Conservation (phyloP, 371 early-diverging fungal species). For the Chytridiales sp. region DNA sequence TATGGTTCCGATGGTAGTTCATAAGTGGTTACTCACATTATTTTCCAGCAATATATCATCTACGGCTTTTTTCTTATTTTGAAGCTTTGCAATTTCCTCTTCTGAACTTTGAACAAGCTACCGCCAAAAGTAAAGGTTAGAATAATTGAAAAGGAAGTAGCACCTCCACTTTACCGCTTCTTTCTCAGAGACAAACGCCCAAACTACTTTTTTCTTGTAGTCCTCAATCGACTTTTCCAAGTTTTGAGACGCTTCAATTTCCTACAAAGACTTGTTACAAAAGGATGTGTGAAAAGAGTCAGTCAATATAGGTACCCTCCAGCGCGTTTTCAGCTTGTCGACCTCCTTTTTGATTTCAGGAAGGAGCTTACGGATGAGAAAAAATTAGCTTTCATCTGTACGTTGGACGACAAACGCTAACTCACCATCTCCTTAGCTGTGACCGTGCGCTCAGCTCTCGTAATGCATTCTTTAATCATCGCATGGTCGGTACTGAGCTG, state of each 20-base stretch:
- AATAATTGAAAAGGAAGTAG: not conserved
- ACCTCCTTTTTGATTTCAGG: slow-evolving; percentile 46
- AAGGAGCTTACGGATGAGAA: slow-evolving; percentile 39
- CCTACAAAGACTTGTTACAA: slow-evolving; percentile 28
- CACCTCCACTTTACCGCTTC: slow-evolving; percentile 46
- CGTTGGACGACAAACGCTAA: not conserved
- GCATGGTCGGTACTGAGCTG: slow-evolving; percentile 75
- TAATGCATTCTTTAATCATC: slow-evolving; percentile 65
- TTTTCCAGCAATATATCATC: slow-evolving; percentile 19
- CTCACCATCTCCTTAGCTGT: slow-evolving; percentile 54
- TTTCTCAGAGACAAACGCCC: slow-evolving; percentile 68
- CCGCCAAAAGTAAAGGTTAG: not conserved
- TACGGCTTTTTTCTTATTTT: slow-evolving; percentile 37
- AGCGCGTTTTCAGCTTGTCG: slow-evolving; percentile 15
- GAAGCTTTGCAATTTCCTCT: slow-evolving; percentile 3
- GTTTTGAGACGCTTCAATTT: slow-evolving; percentile 64
- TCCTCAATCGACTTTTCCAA: slow-evolving; percentile 59
- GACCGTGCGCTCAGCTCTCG: slow-evolving; percentile 56
- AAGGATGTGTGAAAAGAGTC: not conserved
- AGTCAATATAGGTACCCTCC: slow-evolving; percentile 51
- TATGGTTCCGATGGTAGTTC: too few species aligned
- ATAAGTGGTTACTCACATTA: too few species aligned
- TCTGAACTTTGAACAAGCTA: not conserved
- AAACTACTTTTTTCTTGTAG: slow-evolving; percentile 70
- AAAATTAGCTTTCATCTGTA: slow-evolving; percentile 24